phyloP scores from a whole-genome alignment of 768 basidiomycete genomes.

The Suillus sp. region DNA sequence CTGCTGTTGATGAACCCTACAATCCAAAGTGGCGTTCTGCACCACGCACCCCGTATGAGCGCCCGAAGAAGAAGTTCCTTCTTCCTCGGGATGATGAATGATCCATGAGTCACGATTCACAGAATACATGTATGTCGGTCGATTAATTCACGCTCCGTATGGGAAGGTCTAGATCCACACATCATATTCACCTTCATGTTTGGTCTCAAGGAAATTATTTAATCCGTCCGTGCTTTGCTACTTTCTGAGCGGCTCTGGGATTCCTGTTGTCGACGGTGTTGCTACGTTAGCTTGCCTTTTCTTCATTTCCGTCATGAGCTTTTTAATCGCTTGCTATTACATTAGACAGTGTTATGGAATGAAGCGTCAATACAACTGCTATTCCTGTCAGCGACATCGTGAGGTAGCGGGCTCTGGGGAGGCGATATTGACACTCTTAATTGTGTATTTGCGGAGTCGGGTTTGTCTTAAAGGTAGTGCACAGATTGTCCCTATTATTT shows the following conservation, averaged over 20 bases:
- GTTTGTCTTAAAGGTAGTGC: not conserved
- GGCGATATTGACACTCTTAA: not conserved
- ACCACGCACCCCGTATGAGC: not conserved
- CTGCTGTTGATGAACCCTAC: not conserved
- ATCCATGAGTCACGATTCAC: not conserved
- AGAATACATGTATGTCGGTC: not conserved
- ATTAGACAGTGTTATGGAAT: not conserved
- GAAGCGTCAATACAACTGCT: not conserved
- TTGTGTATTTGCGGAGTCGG: not conserved
- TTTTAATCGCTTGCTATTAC: not conserved
- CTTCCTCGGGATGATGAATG: constrained; percentile 3
- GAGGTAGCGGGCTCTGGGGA: not conserved
- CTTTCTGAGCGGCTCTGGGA: not conserved
- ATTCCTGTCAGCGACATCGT: not conserved
- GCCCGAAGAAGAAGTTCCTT: not conserved
- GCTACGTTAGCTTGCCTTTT: not conserved
- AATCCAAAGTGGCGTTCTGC: not conserved
- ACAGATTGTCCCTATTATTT: not conserved
- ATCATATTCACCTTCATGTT: not conserved
- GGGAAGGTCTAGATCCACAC: no score
- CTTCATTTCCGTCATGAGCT: not conserved
- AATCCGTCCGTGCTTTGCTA: not conserved
- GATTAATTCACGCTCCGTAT: not conserved
- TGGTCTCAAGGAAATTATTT: not conserved
- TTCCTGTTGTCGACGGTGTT: not conserved